phyloP scores from a whole-genome alignment of 148 eudicot genomes.

The Persicaria maculosa region DNA sequence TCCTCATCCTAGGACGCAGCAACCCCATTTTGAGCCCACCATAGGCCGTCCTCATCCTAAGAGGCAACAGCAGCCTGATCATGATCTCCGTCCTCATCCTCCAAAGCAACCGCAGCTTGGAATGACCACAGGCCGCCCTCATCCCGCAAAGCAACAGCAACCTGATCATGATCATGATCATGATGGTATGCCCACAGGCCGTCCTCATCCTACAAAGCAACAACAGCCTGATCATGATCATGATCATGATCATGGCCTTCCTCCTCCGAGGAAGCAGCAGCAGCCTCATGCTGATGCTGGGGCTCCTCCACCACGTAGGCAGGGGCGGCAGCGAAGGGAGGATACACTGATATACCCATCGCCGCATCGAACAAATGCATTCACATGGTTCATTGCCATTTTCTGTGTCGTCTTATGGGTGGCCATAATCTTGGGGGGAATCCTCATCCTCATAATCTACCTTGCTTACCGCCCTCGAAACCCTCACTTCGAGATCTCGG shows the following conservation, averaged over 20 bases:
- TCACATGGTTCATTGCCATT: constrained; percentile 55
- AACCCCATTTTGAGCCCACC: background rate
- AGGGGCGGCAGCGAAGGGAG: background rate
- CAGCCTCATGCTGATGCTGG: too few species aligned
- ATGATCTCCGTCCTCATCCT: too few species aligned
- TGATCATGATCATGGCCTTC: too few species aligned
- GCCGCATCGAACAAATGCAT: constrained; percentile 33
- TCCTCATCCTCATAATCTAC: constrained; percentile 61
- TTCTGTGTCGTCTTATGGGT: constrained; percentile 67
- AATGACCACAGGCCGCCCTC: too few species aligned
- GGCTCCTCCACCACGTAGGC: constrained; percentile 1
- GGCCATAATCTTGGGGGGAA: constrained; percentile 51
- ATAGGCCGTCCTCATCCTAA: background rate
- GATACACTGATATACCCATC: constrained; percentile 30
- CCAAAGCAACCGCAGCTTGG: too few species aligned
- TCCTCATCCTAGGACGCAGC: constrained; percentile 7
- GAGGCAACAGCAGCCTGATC: too few species aligned
- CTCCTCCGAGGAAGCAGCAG: too few species aligned
- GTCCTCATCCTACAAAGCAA: too few species aligned
- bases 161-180: too few species aligned
- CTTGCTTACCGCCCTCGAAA: constrained; percentile 48
- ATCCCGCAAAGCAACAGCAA: too few species aligned
- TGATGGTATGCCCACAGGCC: too few species aligned
- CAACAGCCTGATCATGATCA: too few species aligned
- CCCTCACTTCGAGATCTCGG: constrained; percentile 57